Base-by-base conservation (phyloP, 2,329 filamentous ascomycete species). In the Claviceps maximensis region DNA sequence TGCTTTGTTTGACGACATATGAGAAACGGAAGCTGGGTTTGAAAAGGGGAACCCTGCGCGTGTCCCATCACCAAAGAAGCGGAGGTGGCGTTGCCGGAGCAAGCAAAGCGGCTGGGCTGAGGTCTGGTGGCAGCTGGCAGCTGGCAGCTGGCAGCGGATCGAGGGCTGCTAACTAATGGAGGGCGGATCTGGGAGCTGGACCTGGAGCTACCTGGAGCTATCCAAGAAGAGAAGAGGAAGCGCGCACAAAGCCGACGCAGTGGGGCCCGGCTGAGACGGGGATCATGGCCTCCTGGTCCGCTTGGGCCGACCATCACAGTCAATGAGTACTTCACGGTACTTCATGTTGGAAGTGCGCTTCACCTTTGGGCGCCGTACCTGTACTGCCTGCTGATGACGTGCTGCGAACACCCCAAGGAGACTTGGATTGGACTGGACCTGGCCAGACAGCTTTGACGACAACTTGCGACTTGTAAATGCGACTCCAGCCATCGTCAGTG, bases 151-250 rank as follows among this genome's bases (percentile, higher is more conserved):
- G 51, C 54, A 54, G 58, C 53, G 47, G 52, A 54, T 45, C n/a
- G 48, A n/a, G 41, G n/a, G 27, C 23, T 44, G 2, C 6, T 21
- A 23, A 49, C 45, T 42, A 49, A 38, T 52, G 23, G 13, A 33
- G 19, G 45, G 27, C 45, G n/a, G n/a, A 47, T 17, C 27, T 31
- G 29, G 27, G 27, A n/a, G 8, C 21, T 1, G 15, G 33, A 8
- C 31, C 31, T 33, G 10, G 44, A 48, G 47, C 38, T 42, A 10
- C 9, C 42, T 53, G 47, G 52, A 54, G 52, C 49, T 52, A 25
- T 52, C 52, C 52, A 55, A 44, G 51, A 50, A 53, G n/a, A 45
- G 51, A 51, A 50, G 45, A 53, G 51, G 29, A 44, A 51, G 44
- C 44, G 25, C 45, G 51, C 49, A 47, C 40, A 21, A 45, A 45